Evolutionary conservation across 306 rosid genomes (phyloP).

Genomic region (Medicago ruthenica): DNA sequence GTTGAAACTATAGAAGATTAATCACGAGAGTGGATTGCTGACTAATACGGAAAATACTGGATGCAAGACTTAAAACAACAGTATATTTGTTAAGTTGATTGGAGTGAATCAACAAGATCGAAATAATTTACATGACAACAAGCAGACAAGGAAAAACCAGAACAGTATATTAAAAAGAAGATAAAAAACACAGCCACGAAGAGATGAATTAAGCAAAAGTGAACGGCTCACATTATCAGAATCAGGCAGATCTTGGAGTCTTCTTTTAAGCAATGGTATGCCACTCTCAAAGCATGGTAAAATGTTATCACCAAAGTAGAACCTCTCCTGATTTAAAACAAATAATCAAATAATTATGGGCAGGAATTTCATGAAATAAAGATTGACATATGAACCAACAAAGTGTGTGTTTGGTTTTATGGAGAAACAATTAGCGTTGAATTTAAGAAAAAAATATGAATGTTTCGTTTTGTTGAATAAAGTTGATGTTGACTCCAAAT

Average conservation of each 20-base stretch:
- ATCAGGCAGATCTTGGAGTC: conserved; percentile 92
- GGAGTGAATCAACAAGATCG: conserved; percentile 15
- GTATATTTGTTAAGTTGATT: conserved; percentile 7
- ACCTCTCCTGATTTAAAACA: conserved; percentile 73
- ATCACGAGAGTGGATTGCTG: conserved; percentile 1
- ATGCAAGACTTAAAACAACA: conserved; percentile 8
- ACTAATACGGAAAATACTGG: conserved; percentile 3
- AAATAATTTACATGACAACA: conserved; percentile 2
- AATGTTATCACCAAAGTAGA: conserved; percentile 96
- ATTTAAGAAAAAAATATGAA: background rate
- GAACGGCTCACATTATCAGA: conserved; percentile 77
- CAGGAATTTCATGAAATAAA: conserved; percentile 8
- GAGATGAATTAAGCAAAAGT: conserved; percentile 6
- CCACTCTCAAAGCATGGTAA: conserved; percentile 99
- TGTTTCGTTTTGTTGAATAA: background rate
- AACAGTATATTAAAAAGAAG: background rate
- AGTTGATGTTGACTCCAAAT: background rate
- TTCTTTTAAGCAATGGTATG: conserved; percentile 84
- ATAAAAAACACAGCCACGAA: conserved; percentile 15
- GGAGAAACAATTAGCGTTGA: background rate
- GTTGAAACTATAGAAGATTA: conserved; percentile 14
- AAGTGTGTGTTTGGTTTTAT: conserved; percentile 4
- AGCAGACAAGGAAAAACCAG: conserved; percentile 16
- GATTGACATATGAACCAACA: conserved; percentile 14
- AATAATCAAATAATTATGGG: conserved; percentile 31